Conservation (phyloP, 176 grass and related monocot genomes). For the Cymbopogon citratus region DNA sequence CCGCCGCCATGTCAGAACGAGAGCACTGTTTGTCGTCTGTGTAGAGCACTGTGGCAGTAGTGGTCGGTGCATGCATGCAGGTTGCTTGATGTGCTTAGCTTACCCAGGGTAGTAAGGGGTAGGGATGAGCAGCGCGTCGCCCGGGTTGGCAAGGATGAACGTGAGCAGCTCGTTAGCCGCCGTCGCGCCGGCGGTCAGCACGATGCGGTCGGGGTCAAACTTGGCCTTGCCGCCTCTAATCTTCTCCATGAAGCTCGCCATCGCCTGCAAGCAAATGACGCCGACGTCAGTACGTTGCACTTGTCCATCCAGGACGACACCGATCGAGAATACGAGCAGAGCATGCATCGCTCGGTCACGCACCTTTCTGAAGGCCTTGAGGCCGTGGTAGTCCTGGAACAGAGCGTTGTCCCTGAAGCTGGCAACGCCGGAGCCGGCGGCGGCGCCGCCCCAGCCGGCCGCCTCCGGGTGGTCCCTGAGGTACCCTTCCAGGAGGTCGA, state of each 20-base stretch:
- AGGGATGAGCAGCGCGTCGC: conserved; percentile 73
- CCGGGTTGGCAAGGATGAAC: conserved; percentile 69
- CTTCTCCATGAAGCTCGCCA: conserved; percentile 87
- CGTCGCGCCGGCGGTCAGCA: conserved; percentile 82
- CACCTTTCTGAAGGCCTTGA: conserved; percentile 61
- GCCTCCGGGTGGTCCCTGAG: conserved; percentile 58
- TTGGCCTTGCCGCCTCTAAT: conserved; percentile 61
- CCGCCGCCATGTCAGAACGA: conserved; percentile 39
- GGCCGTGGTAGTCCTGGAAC: conserved; percentile 92
- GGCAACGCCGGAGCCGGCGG: conserved; percentile 14
- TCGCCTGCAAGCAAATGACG: conserved; percentile 51
- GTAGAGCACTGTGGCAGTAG: neutral
- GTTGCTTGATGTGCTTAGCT: neutral
- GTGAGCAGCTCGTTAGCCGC: conserved; percentile 82
- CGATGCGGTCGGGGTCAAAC: conserved; percentile 68
- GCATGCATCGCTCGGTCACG: neutral
- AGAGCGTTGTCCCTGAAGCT: conserved; percentile 87
- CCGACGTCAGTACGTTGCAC: neutral
- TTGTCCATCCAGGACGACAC: neutral
- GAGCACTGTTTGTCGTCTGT: no score
- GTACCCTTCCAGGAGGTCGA: conserved; percentile 79
- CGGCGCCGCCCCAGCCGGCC: conserved; percentile 27
- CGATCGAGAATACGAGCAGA: neutral
- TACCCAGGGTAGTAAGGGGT: conserved; percentile 94
- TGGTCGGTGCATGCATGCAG: neutral